Base-by-base conservation (phyloP, 106 monocot genomes). In the Allium fistulosum region DNA sequence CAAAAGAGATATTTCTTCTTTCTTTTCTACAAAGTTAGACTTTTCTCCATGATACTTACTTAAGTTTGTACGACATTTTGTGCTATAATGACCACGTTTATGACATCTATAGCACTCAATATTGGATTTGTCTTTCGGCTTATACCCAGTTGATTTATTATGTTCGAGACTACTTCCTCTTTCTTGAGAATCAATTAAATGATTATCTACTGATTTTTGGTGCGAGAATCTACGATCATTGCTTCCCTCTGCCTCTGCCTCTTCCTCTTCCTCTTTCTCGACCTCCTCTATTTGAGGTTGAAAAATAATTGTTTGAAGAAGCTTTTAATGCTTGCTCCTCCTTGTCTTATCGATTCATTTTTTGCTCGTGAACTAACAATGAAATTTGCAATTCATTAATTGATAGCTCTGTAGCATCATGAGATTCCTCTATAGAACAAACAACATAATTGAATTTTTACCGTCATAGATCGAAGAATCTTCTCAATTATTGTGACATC, bases 371-470 rank as follows among this genome's bases (percentile, higher is more conserved):
- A 57, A 57, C 56, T 6, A 57, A 4, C 3, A 57, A 9, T 9
- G 56, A 57, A 57, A 1, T 16, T 7, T 57, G 16, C 2, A 57
- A 9, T 57, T 57, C 56, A 57, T 57, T 2, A 57, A 57, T 9
- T 57, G 56, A 57, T 4, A 57, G 8, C 11, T 57, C 56, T 57
- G 7, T 16, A 22, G 22, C 22, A 57, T 57, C 56, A 4, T 57
- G 2, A 6, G 56, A 57, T 57, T 57, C 56, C 8, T 57, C 56
- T 4, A 57, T 57, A 0, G 3, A 11, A 57, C 56, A 57, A 4
- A 57, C 56, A 57, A 57, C 56, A 9, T 27, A 53, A 28, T 69
- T 69, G 10, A 22, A 45, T 28, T 69, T 69, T 69, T 56, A 0
- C 6, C 14, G 53, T 69, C 68, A 51, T 9, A 17, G 52, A 55